Conservation (phyloP, 2,329 filamentous ascomycete species). For the Aspergillus terreus region DNA sequence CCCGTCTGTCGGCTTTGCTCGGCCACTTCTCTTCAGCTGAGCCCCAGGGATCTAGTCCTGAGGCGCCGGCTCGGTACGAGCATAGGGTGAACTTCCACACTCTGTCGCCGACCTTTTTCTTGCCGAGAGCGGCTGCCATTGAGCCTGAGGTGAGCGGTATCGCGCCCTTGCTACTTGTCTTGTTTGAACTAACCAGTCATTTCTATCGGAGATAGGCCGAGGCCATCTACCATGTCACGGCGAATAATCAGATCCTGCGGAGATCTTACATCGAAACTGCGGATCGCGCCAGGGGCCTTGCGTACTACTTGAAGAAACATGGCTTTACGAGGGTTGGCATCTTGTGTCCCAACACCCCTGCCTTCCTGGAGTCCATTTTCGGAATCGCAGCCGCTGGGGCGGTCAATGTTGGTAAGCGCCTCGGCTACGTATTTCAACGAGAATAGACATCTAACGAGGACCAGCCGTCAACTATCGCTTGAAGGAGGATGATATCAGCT, state of each 20-base stretch:
- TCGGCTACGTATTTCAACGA: not conserved
- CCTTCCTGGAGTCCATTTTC: slow-evolving; percentile 87
- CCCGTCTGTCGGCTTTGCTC: slow-evolving; percentile 26
- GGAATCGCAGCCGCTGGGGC: slow-evolving; percentile 78
- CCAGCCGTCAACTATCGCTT: slow-evolving; percentile 66
- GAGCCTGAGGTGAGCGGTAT: slow-evolving; percentile 64
- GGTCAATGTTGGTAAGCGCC: slow-evolving; percentile 61
- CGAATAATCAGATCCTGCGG: slow-evolving; percentile 69
- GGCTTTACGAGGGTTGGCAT: slow-evolving; percentile 76
- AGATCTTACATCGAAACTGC: slow-evolving; percentile 78
- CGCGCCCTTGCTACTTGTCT: not conserved
- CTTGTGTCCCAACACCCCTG: slow-evolving; percentile 86
- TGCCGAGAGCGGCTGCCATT: slow-evolving; percentile 79
- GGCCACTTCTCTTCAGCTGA: slow-evolving; percentile 28
- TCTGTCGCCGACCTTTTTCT: slow-evolving; percentile 81
- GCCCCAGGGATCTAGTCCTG: slow-evolving; percentile 6
- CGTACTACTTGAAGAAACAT: slow-evolving; percentile 78
- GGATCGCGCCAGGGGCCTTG: slow-evolving; percentile 79
- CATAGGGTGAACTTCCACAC: slow-evolving; percentile 48
- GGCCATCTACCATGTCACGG: slow-evolving; percentile 81
- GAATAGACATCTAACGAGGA: not conserved
- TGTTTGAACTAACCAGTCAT: not conserved
- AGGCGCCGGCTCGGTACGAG: slow-evolving; percentile 16
- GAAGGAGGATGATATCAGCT: slow-evolving; percentile 79
- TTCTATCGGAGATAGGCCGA: slow-evolving; percentile 50